Base-by-base conservation (phyloP, 129 eudicot genomes). In the Deinandra increscens region DNA sequence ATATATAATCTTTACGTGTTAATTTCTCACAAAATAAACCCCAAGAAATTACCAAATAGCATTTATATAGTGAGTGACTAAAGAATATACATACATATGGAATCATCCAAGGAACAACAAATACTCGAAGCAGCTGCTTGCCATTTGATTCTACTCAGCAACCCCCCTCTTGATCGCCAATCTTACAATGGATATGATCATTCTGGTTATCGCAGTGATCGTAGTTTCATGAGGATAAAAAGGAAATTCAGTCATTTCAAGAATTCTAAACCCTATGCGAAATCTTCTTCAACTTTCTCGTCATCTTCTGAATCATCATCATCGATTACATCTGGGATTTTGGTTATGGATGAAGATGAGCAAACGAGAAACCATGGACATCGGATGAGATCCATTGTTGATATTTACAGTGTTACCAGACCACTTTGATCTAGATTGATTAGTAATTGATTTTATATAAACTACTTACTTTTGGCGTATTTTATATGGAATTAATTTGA, bases 131-230 rank as follows among this genome's bases (percentile, higher is more conserved):
- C 50, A 3, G 80, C 80, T 45, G 80, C 80, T 15, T 34, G 59
- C 11, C 80, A 75, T 68, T 59, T 75, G 75, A 75, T 75, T 46
- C 49, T 68, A 6, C 63, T 75, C 45, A 75, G 75, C 64, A 64
- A 69, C 64, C 50, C 50, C 37, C 13, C 44, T 60, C 60, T 45
- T 17, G 60, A 60, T 43, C 39, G 5, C 2, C 36, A 12, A 12
- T 46, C 67, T 54, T 20, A 51, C 23, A 56, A 38, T 6, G 42
- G 23, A 19, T 20, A 42, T 18, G 31, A 43, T 61, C 3, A 12
- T n/a, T 9, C 4, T 17, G 13, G 10, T 15, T 1, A 48, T 29
- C 17, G 42, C 3, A 6, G 33, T 48, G 15, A 13, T 42, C 44
- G 8, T 72, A 38, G 69, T 50, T 49, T 49, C 17, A 51, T 13